Base-by-base conservation (phyloP, 192 early-diverging fungal species). In the Geranomyces michiganensis region DNA sequence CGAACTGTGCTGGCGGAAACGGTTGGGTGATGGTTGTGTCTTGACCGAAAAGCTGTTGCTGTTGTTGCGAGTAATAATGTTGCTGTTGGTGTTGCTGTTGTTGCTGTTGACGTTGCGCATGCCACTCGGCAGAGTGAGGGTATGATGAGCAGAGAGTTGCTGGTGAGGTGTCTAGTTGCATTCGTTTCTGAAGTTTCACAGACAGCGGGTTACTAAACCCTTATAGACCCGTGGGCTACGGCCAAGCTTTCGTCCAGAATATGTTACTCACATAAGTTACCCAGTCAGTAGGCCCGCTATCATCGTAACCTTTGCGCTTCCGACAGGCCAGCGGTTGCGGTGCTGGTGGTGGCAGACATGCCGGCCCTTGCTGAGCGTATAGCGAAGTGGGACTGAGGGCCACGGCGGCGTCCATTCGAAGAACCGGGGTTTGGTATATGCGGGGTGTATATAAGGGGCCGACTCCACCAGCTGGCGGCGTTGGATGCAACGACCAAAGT, bases 281-380 rank as follows among this genome's bases (percentile, higher is more conserved):
- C 58, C 58, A 60, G 17, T 60, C 58, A 29, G 5, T 14, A 7
- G 3, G 36, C 36, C 3, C 51, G 31, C 29, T 29, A 9, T 60
- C 58, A 27, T 60, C 58, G 31, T 60, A 60, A 6, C 58, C 58
- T 60, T 60, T 60, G 21, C 58, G 58, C 31, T 60, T 60, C 31
- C 31, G 17, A 33, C 58, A 60, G 36, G 36, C 3, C 36, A 41
- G 36, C 36, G 36, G 36, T 41, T 41, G 36, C 36, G 36, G 36
- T 41, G 36, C 5, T 41, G 36, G 36, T 41, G 36, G 36, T 29
- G 58, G 58, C 51, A 26, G n/a, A n/a, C n/a, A 4, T 8, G 51
- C 51, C 4, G 51, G n/a, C 24, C 51, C 17, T 26, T 53, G n/a
- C 24, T 53, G 51, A n/a, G 19, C n/a, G 24, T 24, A 53, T 26